These are phyloP conservation scores for Euphorbia schlechtendalii DNA, from an alignment of 441 rosid species.

Conservation along the genomic window DNA sequence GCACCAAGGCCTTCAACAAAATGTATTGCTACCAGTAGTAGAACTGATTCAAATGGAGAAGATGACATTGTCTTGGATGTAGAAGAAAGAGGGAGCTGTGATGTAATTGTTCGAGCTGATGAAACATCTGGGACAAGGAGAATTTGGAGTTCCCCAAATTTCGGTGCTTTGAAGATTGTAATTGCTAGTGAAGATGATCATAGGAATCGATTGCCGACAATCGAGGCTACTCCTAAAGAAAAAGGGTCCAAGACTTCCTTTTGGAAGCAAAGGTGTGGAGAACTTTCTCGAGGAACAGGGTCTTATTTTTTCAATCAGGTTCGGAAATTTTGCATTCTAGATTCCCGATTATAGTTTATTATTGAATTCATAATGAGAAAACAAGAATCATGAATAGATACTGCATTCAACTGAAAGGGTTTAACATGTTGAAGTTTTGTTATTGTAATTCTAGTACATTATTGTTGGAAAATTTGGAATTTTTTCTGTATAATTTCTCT, in stretches of 20 bases:
- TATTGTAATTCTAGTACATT: too few species aligned
- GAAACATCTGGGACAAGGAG: slow-evolving; percentile 40
- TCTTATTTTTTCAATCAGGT: slow-evolving; percentile 36
- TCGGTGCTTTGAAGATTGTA: slow-evolving; percentile 51
- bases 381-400: too few species aligned
- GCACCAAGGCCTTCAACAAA: slow-evolving; percentile 23
- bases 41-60: slow-evolving; percentile 22
- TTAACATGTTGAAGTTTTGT: too few species aligned
- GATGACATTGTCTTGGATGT: slow-evolving; percentile 37
- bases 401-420: too few species aligned
- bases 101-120: slow-evolving; percentile 30
- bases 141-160: slow-evolving; percentile 56
- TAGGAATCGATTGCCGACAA: slow-evolving; percentile 20
- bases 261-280: slow-evolving; percentile 55
- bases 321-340: background rate
- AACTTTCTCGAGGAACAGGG: slow-evolving; percentile 31
- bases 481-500: slow-evolving; percentile 10
- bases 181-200: slow-evolving; percentile 36
- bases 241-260: slow-evolving; percentile 53
- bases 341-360: background rate
- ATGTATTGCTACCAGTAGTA: slow-evolving; percentile 21
- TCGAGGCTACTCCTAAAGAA: slow-evolving; percentile 64
- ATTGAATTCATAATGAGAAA: background rate
- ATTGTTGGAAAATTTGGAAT: background rate
- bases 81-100: slow-evolving; percentile 37